Base-by-base conservation (phyloP, 768 basidiomycete species). In the Calocybe indica region DNA sequence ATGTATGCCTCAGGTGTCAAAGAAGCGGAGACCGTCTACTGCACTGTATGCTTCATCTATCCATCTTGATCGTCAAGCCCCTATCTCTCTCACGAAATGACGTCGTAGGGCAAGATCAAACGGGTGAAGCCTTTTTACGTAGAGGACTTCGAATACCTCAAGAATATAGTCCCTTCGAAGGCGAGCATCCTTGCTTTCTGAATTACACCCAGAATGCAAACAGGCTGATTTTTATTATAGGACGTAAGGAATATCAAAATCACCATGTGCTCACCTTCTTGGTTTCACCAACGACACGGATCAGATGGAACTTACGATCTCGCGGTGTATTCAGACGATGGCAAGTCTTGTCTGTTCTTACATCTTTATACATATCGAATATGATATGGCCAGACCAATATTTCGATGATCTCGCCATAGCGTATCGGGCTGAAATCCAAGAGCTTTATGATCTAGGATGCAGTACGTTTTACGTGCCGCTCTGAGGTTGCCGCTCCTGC, bases 201-300 rank as follows among this genome's bases (percentile, higher is more conserved):
- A 37, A 11, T 11, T 14, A 37, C 11, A 3, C 11, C 36, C 36
- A 37, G 36, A 11, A 11, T 14, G 11, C 2, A 37, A 14, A 4
- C 36, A 3, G 36, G 11, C 36, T 37, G 11, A 11, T 37, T 37
- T 3, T 11, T 14, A 9, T 41, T 13, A 12, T 49, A 82, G 78
- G 83, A 86, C 55, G 78, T 84, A 49, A 73, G 74, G 57, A 70
- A 73, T 56, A 74, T 88, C 62, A 89, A 91, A 61, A 57, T 88
- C 49, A 88, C 82, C 10, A 68, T 86, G 62, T 82, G 79, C 50
- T 78, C 84, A 0, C 86, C 85, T 3, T 79, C 80, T 33, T 85
- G 83, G 82, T 82, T 79, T 61, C 82, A 84, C 59, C 76, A 84
- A 29, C 76, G 79, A 22, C 82, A 83, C 58, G 84, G 84, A 43